These are phyloP conservation scores for Trametes sanguinea DNA, from an alignment of 768 basidiomycete species.

Conservation along the genomic window DNA sequence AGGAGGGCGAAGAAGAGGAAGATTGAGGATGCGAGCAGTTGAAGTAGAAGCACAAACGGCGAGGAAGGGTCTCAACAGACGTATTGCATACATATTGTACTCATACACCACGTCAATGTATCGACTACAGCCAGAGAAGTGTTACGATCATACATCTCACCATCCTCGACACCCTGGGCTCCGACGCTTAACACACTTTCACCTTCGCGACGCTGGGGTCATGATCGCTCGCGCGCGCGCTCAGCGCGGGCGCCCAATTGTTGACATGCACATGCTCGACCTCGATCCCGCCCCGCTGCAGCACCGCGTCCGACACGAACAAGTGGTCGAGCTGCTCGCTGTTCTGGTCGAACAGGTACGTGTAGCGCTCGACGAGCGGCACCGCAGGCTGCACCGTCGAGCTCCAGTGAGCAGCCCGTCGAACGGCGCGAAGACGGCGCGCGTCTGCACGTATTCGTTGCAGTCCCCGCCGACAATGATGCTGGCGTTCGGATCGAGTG, in stretches of 20 bases:
- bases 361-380: conserved; percentile 54
- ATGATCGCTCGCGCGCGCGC: conserved; percentile 53
- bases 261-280: conserved; percentile 63
- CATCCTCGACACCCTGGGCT: too few species aligned
- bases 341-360: conserved; percentile 61
- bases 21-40: background rate
- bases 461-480: conserved; percentile 59
- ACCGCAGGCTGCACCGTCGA: conserved; percentile 51
- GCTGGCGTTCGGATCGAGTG: conserved; percentile 45
- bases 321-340: conserved; percentile 59
- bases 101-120: background rate
- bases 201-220: conserved; percentile 58
- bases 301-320: conserved; percentile 46
- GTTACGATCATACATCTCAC: too few species aligned
- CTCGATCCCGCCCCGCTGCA: conserved; percentile 40
- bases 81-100: background rate
- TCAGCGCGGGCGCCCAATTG: conserved; percentile 49
- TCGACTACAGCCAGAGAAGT: background rate
- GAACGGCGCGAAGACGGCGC: conserved; percentile 51
- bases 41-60: too few species aligned
- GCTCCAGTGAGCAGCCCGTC: conserved; percentile 44
- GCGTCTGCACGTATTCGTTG: conserved; percentile 59
- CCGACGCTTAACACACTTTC: conserved; percentile 40
- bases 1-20: background rate
- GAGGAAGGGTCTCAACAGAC: too few species aligned